Percentiles rank a stretch among this genome's conserved stretches.
Evolutionary conservation across 2,329 filamentous ascomycete genomes (phyloP).

Genomic region (Onygenales sp.): DNA sequence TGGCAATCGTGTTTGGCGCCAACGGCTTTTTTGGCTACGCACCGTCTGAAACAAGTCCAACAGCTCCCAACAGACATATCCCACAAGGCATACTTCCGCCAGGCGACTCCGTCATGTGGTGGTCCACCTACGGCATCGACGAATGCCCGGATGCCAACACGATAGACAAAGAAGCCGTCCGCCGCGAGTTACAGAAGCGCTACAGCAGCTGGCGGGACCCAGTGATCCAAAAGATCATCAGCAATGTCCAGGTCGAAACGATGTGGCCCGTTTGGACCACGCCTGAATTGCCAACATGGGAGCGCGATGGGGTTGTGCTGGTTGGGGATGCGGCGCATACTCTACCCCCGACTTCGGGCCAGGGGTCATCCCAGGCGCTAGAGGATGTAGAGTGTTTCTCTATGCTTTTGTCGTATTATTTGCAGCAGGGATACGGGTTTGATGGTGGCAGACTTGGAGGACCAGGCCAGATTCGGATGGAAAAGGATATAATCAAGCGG

Average conservation of each 20-base stretch:
- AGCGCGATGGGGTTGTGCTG: constrained; percentile 39
- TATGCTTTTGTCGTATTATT: constrained; percentile 28
- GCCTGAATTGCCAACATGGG: constrained; percentile 40
- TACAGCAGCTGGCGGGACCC: constrained; percentile 40
- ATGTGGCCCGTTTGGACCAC: constrained; percentile 43
- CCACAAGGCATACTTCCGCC: constrained; percentile 14
- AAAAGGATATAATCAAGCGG: constrained; percentile 16
- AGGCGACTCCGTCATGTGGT: constrained; percentile 32
- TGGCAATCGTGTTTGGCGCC: constrained; percentile 37
- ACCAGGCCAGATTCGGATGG: not conserved
- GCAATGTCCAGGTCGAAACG: constrained; percentile 28
- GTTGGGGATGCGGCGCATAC: constrained; percentile 51
- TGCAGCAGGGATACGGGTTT: constrained; percentile 11
- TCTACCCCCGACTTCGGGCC: constrained; percentile 44
- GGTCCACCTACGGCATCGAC: constrained; percentile 34
- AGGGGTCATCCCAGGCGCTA: constrained; percentile 47
- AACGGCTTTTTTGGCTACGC: constrained; percentile 45
- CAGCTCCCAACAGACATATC: constrained; percentile 16
- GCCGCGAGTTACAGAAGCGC: constrained; percentile 28
- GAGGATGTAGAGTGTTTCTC: constrained; percentile 45
- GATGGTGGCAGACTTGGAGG: not conserved
- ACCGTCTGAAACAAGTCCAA: constrained; percentile 19
- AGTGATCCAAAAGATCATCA: constrained; percentile 33
- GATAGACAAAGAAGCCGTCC: constrained; percentile 22
- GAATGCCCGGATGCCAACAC: constrained; percentile 23